Evolutionary conservation across 768 basidiomycete species (phyloP), one percentile per base, ranked within the genome.

Genomic region (Pholiota molesta): DNA sequence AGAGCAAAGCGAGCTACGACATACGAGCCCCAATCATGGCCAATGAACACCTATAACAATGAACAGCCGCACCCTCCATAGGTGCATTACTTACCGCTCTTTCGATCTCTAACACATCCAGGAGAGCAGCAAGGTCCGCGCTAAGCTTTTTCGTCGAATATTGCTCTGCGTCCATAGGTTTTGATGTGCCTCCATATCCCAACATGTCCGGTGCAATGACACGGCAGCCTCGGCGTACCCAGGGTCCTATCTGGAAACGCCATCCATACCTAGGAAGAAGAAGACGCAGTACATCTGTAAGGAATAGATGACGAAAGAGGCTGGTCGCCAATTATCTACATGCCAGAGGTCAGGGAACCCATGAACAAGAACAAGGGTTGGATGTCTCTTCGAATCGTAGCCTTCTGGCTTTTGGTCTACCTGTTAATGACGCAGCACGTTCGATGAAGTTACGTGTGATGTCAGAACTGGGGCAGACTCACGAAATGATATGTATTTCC

Each of bases 21-120:
- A 62, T 77, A 83, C 2, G 89, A 77, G 5, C 92, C 92, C 92
- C 92, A 94, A 67, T 94, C 92, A 66, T 94, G 92, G 0, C 90
- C 92, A 60, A 92, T 79, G 59, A 92, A 74, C 11, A 91, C 79
- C 88, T 83, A 57, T 9, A 19, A 51, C 13, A n/a, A 53, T 54
- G 40, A 35, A 19, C 21, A 57, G 49, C 51, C 5, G 33, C 51
- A 49, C 33, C 17, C 17, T 14, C n/a, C 16, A 51, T 8, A 37
- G n/a, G 28, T 10, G 49, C 2, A 56, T 4, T 31, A 52, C 86
- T 63, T 66, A 91, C 89, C 35, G 85, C 86, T 69, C 80, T 79
- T 39, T 71, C 64, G 5, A 90, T 72, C 13, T 69, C 80, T 26
- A 91, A 71, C 19, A 79, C 62, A 61, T 91, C 89, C 29, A 93